A percentile compares a stretch with the other conserved stretches of the same genome.
These are phyloP conservation scores for Boletus insuetus DNA, from an alignment of 768 basidiomycete species.

Conservation along the genomic window DNA sequence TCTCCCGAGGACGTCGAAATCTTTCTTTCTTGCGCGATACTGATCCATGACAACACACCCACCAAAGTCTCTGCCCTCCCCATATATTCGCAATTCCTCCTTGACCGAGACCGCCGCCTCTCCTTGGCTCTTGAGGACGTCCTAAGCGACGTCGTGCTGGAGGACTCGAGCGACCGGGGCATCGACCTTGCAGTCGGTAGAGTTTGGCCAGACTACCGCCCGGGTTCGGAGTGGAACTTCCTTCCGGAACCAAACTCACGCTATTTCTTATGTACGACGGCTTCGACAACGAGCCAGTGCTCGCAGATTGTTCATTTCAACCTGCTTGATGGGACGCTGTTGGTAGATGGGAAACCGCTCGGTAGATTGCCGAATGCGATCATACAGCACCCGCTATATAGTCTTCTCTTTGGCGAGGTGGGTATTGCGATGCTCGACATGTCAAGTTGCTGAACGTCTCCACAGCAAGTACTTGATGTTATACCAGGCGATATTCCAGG, in stretches of 20 bases:
- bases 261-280: slow-evolving; percentile 21
- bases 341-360: slow-evolving; percentile 26
- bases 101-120: slow-evolving; percentile 32
- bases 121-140: slow-evolving; percentile 26
- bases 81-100: slow-evolving; percentile 10
- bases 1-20: slow-evolving; percentile 25
- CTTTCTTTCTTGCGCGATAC: slow-evolving; percentile 33
- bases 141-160: slow-evolving; percentile 8
- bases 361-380: slow-evolving; percentile 38
- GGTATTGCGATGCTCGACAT: not conserved
- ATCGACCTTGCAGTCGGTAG: slow-evolving; percentile 14
- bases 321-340: slow-evolving; percentile 31
- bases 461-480: slow-evolving; percentile 12
- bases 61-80: not conserved
- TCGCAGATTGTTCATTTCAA: slow-evolving; percentile 39
- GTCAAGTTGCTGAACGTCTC: not conserved
- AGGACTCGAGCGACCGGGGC: not conserved
- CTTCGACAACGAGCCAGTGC: not conserved
- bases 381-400: slow-evolving; percentile 16
- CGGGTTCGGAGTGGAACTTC: slow-evolving; percentile 24
- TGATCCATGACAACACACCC: slow-evolving; percentile 30
- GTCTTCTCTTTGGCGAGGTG: slow-evolving; percentile 37
- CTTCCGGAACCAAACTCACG: slow-evolving; percentile 4
- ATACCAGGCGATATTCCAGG: slow-evolving; percentile 19
- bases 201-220: slow-evolving; percentile 32